These are phyloP conservation scores for Monosporascus sp. DNA, from an alignment of 2,329 filamentous ascomycete species.

Conservation along the genomic window DNA sequence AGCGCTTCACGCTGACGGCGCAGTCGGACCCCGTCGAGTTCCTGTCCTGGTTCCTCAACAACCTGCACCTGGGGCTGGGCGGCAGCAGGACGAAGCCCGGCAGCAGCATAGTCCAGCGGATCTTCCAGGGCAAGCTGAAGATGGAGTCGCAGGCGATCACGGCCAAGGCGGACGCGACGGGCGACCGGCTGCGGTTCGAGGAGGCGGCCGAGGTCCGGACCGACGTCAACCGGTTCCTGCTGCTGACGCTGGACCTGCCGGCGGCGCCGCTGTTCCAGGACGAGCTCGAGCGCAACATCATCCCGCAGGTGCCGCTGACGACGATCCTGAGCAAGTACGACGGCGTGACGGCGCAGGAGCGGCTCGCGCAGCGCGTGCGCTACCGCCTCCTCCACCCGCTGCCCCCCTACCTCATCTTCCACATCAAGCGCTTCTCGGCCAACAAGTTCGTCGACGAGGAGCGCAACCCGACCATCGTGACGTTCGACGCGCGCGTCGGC, in stretches of 20 bases:
- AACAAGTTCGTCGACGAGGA: constrained; percentile 98
- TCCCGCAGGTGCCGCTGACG: constrained; percentile 82
- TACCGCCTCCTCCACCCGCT: constrained; percentile 88
- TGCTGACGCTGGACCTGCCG: constrained; percentile 89
- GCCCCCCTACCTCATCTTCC: constrained; percentile 85
- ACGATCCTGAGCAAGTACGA: constrained; percentile 90
- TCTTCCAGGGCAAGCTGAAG: constrained; percentile 89
- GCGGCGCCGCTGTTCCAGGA: constrained; percentile 93
- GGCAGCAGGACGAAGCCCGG: constrained; percentile 83
- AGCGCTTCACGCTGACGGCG: constrained; percentile 82
- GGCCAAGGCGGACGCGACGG: constrained; percentile 72
- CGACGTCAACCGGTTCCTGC: constrained; percentile 74
- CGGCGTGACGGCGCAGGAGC: constrained; percentile 79
- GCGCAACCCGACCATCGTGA: constrained; percentile 96
- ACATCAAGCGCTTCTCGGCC: constrained; percentile 93
- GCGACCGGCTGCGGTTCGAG: constrained; percentile 86
- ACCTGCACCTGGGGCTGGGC: constrained; percentile 85
- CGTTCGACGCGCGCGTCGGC: constrained; percentile 74
- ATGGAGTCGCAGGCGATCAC: constrained; percentile 94
- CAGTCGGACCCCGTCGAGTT: constrained; percentile 97
- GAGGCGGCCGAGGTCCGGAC: constrained; percentile 78
- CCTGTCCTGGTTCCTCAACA: constrained; percentile 94
- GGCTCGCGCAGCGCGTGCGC: constrained; percentile 79
- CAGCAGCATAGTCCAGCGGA: constrained; percentile 80
- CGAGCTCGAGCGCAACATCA: constrained; percentile 90